Conservation (phyloP, 768 basidiomycete genomes). For the Asterophora lycoperdoides region DNA sequence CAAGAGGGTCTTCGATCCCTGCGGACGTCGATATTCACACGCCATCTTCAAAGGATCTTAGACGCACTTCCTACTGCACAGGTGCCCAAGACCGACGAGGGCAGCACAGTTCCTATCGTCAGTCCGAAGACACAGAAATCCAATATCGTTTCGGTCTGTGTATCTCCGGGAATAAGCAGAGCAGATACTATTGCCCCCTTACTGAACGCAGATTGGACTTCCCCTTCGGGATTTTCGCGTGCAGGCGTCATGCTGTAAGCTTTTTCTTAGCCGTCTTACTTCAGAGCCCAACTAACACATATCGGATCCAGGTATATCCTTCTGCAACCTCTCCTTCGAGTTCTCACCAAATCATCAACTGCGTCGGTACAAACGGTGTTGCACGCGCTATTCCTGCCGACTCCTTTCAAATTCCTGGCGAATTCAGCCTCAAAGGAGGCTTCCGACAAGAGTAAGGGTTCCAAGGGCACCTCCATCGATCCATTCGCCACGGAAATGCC, state of each 20-base stretch:
- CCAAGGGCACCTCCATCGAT: conserved; percentile 13
- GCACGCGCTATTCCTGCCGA: conserved; percentile 78
- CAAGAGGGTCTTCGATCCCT: conserved; percentile 64
- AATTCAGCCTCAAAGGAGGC: conserved; percentile 17
- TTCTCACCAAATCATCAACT: conserved; percentile 65
- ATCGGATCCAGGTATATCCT: conserved; percentile 52
- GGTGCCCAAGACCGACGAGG: conserved; percentile 39
- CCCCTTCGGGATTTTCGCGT: conserved; percentile 32
- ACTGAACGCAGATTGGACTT: conserved; percentile 44
- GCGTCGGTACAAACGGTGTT: conserved; percentile 72
- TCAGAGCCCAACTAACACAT: background rate
- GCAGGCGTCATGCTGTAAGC: conserved; percentile 50
- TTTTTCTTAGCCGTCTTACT: background rate
- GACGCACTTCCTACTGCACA: conserved; percentile 74
- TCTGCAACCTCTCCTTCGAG: conserved; percentile 59
- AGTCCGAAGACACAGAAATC: conserved; percentile 47
- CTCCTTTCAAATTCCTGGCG: conserved; percentile 60
- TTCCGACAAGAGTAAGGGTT: background rate
- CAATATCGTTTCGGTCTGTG: conserved; percentile 71
- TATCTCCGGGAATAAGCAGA: conserved; percentile 74
- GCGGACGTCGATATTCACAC: conserved; percentile 57
- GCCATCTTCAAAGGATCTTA: conserved; percentile 80
- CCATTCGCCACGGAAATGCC: conserved; percentile 24
- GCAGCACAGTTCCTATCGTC: conserved; percentile 33
- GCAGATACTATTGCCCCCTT: conserved; percentile 61